These are phyloP conservation scores for Bremia lactucae DNA, from an alignment of 352 stramenopile species.

Conservation along the genomic window DNA sequence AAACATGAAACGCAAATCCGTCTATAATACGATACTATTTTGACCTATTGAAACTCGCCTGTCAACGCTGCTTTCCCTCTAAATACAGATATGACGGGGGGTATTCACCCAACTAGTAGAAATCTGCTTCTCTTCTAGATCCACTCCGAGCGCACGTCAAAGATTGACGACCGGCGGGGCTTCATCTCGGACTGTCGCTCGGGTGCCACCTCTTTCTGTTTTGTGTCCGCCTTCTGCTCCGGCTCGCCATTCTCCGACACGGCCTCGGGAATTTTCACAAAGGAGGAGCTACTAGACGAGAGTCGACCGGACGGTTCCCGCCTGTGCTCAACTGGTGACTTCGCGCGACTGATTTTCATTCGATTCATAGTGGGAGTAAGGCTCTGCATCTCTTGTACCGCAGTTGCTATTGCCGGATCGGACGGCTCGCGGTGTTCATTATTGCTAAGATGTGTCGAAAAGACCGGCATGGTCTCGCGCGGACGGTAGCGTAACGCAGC, in stretches of 20 bases:
- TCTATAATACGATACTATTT: slow-evolving; percentile 9
- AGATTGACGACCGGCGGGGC: slow-evolving; percentile 27
- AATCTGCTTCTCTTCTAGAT: slow-evolving; percentile 13
- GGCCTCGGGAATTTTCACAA: slow-evolving; percentile 13
- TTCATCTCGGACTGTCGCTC: slow-evolving; percentile 20
- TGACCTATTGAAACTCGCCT: slow-evolving; percentile 14
- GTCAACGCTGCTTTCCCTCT: slow-evolving; percentile 10
- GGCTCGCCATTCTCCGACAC: slow-evolving; percentile 16
- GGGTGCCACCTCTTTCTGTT: slow-evolving; percentile 10
- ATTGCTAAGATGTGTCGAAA: slow-evolving; percentile 18
- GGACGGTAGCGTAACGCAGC: slow-evolving; percentile 22
- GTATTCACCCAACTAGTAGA: no score
- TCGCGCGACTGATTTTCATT: slow-evolving; percentile 16
- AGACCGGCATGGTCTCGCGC: slow-evolving; percentile 20
- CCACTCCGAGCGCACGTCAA: slow-evolving; percentile 34
- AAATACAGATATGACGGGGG: slow-evolving; percentile 18
- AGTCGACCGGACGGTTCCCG: slow-evolving; percentile 7
- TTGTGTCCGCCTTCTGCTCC: slow-evolving; percentile 11
- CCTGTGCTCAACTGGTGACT: slow-evolving; percentile 10
- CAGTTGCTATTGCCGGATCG: slow-evolving; percentile 11
- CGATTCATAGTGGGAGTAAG: slow-evolving; percentile 18
- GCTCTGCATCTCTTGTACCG: slow-evolving; percentile 24
- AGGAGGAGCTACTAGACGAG: slow-evolving; percentile 17
- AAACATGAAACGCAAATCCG: slow-evolving; percentile 5
- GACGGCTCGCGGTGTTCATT: slow-evolving; percentile 15